These are phyloP conservation scores for Cordyceps pruinosa DNA, from an alignment of 2,329 filamentous ascomycete genomes.

Conservation along the genomic window DNA sequence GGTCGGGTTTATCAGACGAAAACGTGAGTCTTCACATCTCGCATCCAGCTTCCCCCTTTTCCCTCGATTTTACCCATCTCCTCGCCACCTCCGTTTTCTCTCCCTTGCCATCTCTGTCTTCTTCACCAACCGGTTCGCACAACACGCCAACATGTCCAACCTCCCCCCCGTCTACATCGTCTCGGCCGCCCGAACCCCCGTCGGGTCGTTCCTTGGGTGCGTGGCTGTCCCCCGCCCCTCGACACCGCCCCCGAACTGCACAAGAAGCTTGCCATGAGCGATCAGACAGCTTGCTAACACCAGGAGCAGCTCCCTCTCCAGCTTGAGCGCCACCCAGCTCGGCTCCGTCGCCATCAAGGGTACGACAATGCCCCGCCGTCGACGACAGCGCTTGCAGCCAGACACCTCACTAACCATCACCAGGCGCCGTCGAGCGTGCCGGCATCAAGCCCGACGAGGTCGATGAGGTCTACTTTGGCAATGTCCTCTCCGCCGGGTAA, in stretches of 20 bases:
- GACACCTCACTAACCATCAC: constrained; percentile 16
- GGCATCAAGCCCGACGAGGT: constrained; percentile 85
- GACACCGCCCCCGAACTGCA: background rate
- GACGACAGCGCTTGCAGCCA: background rate
- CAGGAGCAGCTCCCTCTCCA: constrained; percentile 68
- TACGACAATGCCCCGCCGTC: constrained; percentile 35
- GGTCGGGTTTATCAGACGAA: too few species aligned
- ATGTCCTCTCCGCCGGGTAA: constrained; percentile 96
- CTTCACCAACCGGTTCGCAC: background rate
- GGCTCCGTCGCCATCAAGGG: constrained; percentile 90
- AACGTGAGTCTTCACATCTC: too few species aligned
- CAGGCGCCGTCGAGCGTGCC: constrained; percentile 74
- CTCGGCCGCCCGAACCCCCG: constrained; percentile 80
- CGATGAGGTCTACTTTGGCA: constrained; percentile 96
- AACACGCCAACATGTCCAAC: constrained; percentile 57
- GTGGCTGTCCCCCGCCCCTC: constrained; percentile 15
- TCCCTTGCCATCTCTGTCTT: constrained; percentile 11
- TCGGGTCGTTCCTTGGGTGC: constrained; percentile 91
- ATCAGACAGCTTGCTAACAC: background rate
- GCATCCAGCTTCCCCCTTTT: background rate
- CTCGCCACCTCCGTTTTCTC: background rate
- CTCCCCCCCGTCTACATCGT: constrained; percentile 93
- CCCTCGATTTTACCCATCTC: constrained; percentile 9
- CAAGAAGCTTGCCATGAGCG: background rate
- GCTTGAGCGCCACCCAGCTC: constrained; percentile 77